These are phyloP conservation scores for Fusarium pilosicola DNA, from an alignment of 2,329 filamentous ascomycete species.

Conservation along the genomic window DNA sequence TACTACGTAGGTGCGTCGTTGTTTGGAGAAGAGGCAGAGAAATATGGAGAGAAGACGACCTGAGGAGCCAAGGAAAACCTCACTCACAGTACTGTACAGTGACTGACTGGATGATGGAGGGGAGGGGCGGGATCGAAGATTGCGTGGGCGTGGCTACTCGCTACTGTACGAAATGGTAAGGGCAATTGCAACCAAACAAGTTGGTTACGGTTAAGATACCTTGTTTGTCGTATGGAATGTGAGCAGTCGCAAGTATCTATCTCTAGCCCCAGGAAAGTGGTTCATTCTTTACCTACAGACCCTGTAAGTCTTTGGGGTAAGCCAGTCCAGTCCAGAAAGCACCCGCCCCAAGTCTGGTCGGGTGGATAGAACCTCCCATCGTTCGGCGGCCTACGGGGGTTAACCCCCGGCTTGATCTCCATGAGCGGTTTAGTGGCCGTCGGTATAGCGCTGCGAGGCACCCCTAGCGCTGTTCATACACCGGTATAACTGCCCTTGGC, in stretches of 20 bases:
- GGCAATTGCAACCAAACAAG: constrained; percentile 14
- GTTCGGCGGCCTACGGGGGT: constrained; percentile 19
- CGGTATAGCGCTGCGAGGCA: constrained; percentile 30
- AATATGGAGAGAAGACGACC: constrained; percentile 35
- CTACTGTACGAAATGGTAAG: constrained; percentile 18
- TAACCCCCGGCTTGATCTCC: constrained; percentile 21
- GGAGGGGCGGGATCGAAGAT: constrained; percentile 40
- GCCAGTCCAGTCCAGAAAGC: constrained; percentile 1
- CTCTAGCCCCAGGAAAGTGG: constrained; percentile 27
- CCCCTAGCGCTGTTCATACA: constrained; percentile 25
- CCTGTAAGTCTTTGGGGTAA: constrained; percentile 31
- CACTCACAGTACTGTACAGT: background rate
- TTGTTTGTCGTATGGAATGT: constrained; percentile 1
- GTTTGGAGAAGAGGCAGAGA: constrained; percentile 36
- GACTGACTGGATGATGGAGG: constrained; percentile 14
- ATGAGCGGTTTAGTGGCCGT: constrained; percentile 35
- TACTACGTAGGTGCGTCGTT: background rate
- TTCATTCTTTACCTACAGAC: background rate
- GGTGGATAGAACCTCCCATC: constrained; percentile 17
- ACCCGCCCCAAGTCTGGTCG: constrained; percentile 13
- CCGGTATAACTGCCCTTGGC: constrained; percentile 30
- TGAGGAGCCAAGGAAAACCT: constrained; percentile 6
- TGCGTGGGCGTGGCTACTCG: constrained; percentile 17
- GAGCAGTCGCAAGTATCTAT: constrained; percentile 16
- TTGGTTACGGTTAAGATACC: constrained; percentile 7